Evolutionary conservation across 2,329 filamentous ascomycete genomes (phyloP), one percentile per base, ranked within the genome.

Genomic region (Aschersonia sp.): DNA sequence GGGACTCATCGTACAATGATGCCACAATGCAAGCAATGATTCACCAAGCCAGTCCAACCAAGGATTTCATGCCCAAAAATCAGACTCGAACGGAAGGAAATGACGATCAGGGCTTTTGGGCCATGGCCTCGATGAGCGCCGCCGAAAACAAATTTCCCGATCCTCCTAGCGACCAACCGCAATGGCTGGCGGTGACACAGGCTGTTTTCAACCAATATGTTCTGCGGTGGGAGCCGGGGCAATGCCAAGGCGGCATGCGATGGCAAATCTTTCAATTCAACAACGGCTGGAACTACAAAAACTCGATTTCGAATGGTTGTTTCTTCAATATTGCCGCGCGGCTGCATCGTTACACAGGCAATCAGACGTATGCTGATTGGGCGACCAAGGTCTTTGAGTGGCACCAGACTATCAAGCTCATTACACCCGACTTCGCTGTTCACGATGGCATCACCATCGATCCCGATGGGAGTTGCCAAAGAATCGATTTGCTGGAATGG

Each of bases 231-330:
- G 81, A 92, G 55, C 67, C 64, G 2, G 57, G 65, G 0, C 53
- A 60, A 47, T 94, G 87, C 62, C 70, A 67, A 44, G 87, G 87
- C 45, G 87, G 87, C 8, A 64, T 94, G 54, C 78, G 83, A 53
- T 94, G 88, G 88, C 87, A 94, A 66, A 84, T 94, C 51, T 89
- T 83, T 66, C 72, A 77, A 10, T 85, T 81, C 66, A 88, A 88
- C 66, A 76, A 72, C 49, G 86, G 86, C 45, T 81, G 69, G 64
- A 69, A 76, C 62, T 82, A 82, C 67, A 82, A 83, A 58, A 83
- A 83, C 64, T 72, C 75, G 29, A 81, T 83, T 54, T 77, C 78
- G 44, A 83, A 83, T 65, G 79, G 79, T 6, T 80, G 78, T 62
- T 82, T 83, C 63, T 83, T 83, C 66, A 81, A 83, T 60, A 60